Base-by-base conservation (phyloP, 2,329 filamentous ascomycete genomes). In the Diaporthe amygdali region DNA sequence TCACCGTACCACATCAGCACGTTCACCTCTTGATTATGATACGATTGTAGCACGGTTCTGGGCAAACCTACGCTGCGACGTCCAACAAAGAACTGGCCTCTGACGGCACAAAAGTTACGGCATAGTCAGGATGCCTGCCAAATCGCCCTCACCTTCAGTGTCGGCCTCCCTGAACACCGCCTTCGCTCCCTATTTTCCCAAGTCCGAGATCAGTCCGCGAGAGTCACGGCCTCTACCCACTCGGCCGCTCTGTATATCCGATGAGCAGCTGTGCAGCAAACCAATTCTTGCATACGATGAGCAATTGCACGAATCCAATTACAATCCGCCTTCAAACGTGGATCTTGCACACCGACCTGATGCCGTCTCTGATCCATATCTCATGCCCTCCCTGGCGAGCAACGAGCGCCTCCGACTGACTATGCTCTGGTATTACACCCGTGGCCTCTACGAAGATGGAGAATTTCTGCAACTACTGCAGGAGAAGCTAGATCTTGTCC, bases 401-500 rank as follows among this genome's bases (percentile, higher is more conserved):
- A 77, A 81, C 34, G 79, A 81, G 67, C 72, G 79, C 7, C 70
- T 81, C 8, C 69, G 79, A 44, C 47, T 79, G 44, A 79, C 79
- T 0, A 81, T 81, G 79, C 74, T 84, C 0, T 86, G 81, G 79
- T 86, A 86, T 69, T 84, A 85, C 41, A 83, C 83, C 1, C 77
- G 78, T 34, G 80, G 79, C 5, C 76, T 84, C 10, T 74, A 82
- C 14, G 74, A 82, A 9, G 82, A 86, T 66, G 72, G 72, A 8
- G 83, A 84, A 44, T 76, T 86, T 44, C 76, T 85, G 20, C 78
- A 78, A 2, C 79, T 80, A 0, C 73, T 86, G 4, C 83, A 84
- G 32, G 82, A 84, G 32, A 85, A 85, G 71, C 78, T 83, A 0
- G 76, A 78, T 20, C 75, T 86, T 3, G 82, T 81, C 0, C 77